A percentile compares a stretch with the other conserved stretches of the same genome.
phyloP scores from a whole-genome alignment of 805 yeast genomes.

The Nakazawaea populi region DNA sequence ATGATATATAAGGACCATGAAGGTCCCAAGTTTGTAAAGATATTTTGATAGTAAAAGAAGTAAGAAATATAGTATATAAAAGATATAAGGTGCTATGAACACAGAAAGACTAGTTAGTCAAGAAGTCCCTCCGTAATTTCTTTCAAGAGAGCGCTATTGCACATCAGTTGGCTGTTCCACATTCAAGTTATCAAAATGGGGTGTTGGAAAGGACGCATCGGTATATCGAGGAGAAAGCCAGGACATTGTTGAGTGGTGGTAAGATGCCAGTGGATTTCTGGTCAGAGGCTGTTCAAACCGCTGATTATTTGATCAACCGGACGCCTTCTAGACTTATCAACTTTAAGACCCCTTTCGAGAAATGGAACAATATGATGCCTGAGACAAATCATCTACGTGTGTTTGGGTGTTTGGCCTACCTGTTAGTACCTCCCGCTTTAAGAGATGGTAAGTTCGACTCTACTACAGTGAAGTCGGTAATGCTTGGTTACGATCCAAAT shows the following conservation, averaged over 20 bases:
- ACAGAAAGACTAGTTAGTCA: background rate
- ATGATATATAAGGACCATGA: no score
- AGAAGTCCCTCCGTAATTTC: no score
- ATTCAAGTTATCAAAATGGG: background rate
- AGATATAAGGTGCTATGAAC: no score
- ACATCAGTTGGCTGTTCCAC: background rate
- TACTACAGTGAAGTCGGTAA: background rate
- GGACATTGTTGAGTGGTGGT: background rate
- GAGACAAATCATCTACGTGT: background rate
- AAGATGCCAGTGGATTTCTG: background rate
- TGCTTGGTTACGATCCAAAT: background rate
- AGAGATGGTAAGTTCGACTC: background rate
- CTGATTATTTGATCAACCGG: background rate
- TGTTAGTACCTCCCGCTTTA: background rate
- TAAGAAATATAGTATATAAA: no score
- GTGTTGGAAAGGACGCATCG: background rate
- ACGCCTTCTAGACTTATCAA: background rate
- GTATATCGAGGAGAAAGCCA: background rate
- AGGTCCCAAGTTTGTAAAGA: no score
- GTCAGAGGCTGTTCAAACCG: background rate
- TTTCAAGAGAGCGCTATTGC: no score
- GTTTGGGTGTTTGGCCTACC: background rate
- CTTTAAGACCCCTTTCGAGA: background rate
- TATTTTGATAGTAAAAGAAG: no score
- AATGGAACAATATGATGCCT: background rate